Evolutionary conservation across 139 green algal species (phyloP), one percentile per base, ranked within the genome.

Genomic region (Tetraselmis striata): DNA sequence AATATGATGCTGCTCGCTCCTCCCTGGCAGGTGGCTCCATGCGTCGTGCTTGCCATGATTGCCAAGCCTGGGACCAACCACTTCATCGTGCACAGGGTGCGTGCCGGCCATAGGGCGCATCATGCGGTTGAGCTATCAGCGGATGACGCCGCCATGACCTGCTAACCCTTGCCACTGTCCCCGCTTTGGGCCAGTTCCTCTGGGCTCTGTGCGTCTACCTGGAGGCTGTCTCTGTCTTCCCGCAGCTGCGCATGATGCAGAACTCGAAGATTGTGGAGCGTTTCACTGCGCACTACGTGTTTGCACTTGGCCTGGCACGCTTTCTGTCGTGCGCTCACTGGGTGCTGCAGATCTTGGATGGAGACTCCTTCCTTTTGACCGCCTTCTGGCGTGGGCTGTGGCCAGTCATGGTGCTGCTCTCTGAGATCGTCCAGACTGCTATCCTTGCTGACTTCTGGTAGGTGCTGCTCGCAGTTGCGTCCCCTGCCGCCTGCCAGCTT

Each of bases 391-490:
- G 80, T 30, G 97, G 97, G 18, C 76, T 98, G 75, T 99, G 97
- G 97, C 97, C 97, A 0, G 81, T 95, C 67, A 97, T 99, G 94
- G 97, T 99, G 77, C 89, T 99, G 80, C 79, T 98, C 1, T 95
- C 88, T 0, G 97, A 99, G 85, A 87, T 99, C 11, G 97, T 99
- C 81, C 97, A 99, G 87, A 99, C 97, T 2, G 95, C 96, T 88
- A 98, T 99, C 89, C 88, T 99, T 67, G 95, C 95, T 1, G 97
- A 98, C 90, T 99, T 99, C 89, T 99, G 97, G 90, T 96, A 86
- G 32, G 88, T 76, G 26, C 18, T 80, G 77, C 29, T 59, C 23
- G 27, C 30, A n/a, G n/a, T n/a, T n/a, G n/a, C n/a, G n/a, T n/a
- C n/a, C n/a, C 77, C 18, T 67, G 18, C 45, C 45, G 18, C 18